Base-by-base conservation (phyloP, 2,329 filamentous ascomycete genomes). In the Phyllosticta ampelicida region DNA sequence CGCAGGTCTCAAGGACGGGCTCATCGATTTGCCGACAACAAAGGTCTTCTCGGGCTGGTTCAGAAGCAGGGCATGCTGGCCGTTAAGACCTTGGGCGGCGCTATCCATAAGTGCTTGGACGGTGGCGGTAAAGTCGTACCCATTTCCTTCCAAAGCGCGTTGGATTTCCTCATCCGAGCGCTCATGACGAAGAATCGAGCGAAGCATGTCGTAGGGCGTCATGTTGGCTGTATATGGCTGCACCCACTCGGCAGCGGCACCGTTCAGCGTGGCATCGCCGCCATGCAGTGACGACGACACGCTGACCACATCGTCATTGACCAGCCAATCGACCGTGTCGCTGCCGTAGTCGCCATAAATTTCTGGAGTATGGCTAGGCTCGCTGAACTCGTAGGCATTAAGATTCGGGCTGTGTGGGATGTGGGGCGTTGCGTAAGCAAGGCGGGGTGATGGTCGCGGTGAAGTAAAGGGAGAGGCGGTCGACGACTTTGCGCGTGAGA, bases 171-270 rank as follows among this genome's bases (percentile, higher is more conserved):
- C 91, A 66, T 97, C 92, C 2, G 89, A 87, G 67, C 88, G 86
- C 57, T 89, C 85, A 65, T 94, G 90, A 53, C 92, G 90, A 23
- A 99, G 79, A 48, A 99, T 95, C 5, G 92, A 96, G 61, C 94
- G 88, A 58, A 99, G 80, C 83, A 99, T 97, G 70, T 99, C 94
- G 73, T 96, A 96, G 0, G 94, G 92, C 60, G 89, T 95, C 92
- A 99, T 97, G 68, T 97, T 91, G 59, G 84, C 83, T 67, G 87
- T 87, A 69, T 82, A 80, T 13, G 80, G 76, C 60, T 78, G 77
- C 53, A 86, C 78, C 74, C 83, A 96, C 70, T 96, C 90, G 21
- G 91, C 87, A 5, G 89, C 89, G 13, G 86, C 86, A 50, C 85
- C 86, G 67, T 90, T 91, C 61, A 92, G 79, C 30, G 82, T 84